These are phyloP conservation scores for Verticillium zaregamsianum DNA, from an alignment of 2,329 filamentous ascomycete species.

Conservation along the genomic window DNA sequence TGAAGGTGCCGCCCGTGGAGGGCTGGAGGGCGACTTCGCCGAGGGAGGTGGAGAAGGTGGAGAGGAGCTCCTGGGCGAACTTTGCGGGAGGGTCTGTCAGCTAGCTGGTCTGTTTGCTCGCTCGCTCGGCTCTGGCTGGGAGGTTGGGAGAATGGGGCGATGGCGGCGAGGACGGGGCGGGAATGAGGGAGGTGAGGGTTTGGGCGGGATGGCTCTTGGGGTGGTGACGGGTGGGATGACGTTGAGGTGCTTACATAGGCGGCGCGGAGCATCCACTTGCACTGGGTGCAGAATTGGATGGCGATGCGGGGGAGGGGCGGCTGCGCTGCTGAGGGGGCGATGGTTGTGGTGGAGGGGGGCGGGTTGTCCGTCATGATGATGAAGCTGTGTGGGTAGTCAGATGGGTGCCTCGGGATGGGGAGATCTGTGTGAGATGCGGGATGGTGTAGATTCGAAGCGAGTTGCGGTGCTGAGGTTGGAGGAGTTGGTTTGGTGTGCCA, in stretches of 20 bases:
- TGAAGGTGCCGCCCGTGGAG: slow-evolving; percentile 78
- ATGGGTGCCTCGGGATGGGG: background rate
- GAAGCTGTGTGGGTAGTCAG: too few relatives aligned
- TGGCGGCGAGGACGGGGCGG: too few relatives aligned
- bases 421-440: background rate
- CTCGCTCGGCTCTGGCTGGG: too few relatives aligned
- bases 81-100: slow-evolving; percentile 31
- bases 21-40: slow-evolving; percentile 88
- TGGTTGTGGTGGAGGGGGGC: background rate
- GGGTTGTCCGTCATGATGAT: background rate
- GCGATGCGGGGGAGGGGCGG: slow-evolving; percentile 60
- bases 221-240: background rate
- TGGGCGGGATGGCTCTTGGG: too few relatives aligned
- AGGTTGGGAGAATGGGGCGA: too few relatives aligned
- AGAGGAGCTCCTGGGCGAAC: slow-evolving; percentile 93
- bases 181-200: too few relatives aligned
- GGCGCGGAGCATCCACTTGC: slow-evolving; percentile 84
- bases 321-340: background rate
- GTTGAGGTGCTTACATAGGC: slow-evolving; percentile 64
- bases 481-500: background rate
- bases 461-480: background rate
- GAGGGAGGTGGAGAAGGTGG: slow-evolving; percentile 79
- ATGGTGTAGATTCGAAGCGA: background rate
- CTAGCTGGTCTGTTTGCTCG: background rate
- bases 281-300: slow-evolving; percentile 93